Evolutionary conservation across 371 early-diverging fungal genomes (phyloP).

Genomic region (Phascolomyces articulosus): DNA sequence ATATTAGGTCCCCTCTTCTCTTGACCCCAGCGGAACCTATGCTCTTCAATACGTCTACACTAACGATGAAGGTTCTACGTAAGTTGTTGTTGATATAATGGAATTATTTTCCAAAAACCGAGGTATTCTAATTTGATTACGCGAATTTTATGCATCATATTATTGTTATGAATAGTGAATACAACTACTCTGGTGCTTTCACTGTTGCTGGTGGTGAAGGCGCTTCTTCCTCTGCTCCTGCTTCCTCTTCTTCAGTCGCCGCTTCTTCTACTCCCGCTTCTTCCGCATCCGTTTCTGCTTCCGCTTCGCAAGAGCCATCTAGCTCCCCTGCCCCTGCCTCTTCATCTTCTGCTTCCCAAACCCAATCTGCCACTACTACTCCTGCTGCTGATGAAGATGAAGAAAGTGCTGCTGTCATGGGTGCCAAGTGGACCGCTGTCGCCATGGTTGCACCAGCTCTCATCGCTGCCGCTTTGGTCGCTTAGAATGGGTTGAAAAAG

Average conservation of each 20-base stretch:
- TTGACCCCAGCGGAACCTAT: conserved; percentile 10
- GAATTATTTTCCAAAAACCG: too few species aligned
- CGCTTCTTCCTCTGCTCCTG: background rate
- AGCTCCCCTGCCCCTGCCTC: background rate
- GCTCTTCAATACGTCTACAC: conserved; percentile 16
- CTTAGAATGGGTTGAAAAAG: background rate
- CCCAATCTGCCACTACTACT: background rate
- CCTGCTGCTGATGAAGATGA: background rate
- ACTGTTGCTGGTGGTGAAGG: conserved; percentile 6
- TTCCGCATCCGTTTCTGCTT: background rate
- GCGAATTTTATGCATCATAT: background rate
- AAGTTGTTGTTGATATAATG: background rate
- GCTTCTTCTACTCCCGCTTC: background rate
- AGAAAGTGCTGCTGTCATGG: background rate
- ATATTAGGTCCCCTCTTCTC: conserved; percentile 15
- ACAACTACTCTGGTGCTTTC: conserved; percentile 15
- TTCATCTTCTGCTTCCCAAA: background rate
- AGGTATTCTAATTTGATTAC: too few species aligned
- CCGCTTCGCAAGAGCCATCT: background rate
- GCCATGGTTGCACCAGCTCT: background rate
- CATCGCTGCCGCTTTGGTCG: background rate
- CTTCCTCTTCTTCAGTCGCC: conserved; percentile 7
- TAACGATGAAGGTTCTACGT: background rate
- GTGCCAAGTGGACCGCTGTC: conserved; percentile 1
- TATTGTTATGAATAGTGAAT: conserved; percentile 5